These are phyloP conservation scores for Senna siamea DNA, from an alignment of 306 rosid species.

Conservation along the genomic window DNA sequence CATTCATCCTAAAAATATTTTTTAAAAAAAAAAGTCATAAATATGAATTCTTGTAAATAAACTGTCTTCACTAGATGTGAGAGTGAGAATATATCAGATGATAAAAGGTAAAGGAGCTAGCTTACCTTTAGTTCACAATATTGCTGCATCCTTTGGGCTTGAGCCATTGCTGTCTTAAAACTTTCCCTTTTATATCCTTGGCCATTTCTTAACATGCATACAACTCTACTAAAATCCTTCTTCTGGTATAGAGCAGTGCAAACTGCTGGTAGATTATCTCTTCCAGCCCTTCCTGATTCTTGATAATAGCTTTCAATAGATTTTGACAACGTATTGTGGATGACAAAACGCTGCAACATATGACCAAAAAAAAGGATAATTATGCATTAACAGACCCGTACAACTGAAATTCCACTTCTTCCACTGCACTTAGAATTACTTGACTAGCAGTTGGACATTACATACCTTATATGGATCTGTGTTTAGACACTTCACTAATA, in stretches of 20 bases:
- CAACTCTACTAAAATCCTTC: slow-evolving; percentile 95
- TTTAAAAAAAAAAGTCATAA: slow-evolving; percentile 30
- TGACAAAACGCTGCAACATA: slow-evolving; percentile 78
- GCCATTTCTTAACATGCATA: slow-evolving; percentile 89
- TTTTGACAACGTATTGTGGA: slow-evolving; percentile 93
- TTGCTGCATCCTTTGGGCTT: slow-evolving; percentile 88
- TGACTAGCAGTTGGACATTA: slow-evolving; percentile 18
- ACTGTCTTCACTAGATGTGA: slow-evolving; percentile 12
- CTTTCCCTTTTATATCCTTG: slow-evolving; percentile 64
- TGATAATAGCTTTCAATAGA: slow-evolving; percentile 97
- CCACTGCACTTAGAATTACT: slow-evolving; percentile 11
- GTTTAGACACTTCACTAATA: slow-evolving; percentile 27
- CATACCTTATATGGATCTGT: slow-evolving; percentile 23
- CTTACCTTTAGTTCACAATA: slow-evolving; percentile 91
- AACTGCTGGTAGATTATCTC: slow-evolving; percentile 80
- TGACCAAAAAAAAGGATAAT: background rate
- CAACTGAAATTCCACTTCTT: slow-evolving; percentile 22
- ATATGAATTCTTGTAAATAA: background rate
- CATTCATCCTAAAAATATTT: slow-evolving; percentile 63
- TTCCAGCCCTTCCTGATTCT: slow-evolving; percentile 99
- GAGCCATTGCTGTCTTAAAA: slow-evolving; percentile 81
- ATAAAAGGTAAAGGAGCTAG: slow-evolving; percentile 27
- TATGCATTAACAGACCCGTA: background rate
- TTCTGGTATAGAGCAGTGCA: slow-evolving; percentile 88
- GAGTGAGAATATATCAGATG: slow-evolving; percentile 18